phyloP scores from a whole-genome alignment of 768 basidiomycete genomes.

The Lentinula edodes region DNA sequence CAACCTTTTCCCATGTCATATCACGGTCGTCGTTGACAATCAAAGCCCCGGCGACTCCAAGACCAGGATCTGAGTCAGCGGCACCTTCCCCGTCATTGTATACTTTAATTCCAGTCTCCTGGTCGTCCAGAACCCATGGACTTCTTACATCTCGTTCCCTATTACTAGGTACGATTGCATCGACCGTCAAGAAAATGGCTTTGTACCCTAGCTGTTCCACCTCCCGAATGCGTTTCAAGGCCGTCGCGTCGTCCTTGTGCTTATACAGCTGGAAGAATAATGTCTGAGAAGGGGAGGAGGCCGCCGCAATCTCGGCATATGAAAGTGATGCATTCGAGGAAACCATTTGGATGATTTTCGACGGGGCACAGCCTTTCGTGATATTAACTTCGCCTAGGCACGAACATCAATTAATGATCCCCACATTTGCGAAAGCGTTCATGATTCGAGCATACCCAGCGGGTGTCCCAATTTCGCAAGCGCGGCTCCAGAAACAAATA shows the following conservation, averaged over 20 bases:
- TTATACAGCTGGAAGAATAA: slow-evolving; percentile 89
- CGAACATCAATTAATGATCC: not conserved
- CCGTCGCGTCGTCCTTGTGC: slow-evolving; percentile 59
- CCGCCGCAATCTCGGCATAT: slow-evolving; percentile 55
- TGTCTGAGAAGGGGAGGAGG: slow-evolving; percentile 50
- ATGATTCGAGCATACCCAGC: slow-evolving; percentile 15
- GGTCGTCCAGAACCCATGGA: slow-evolving; percentile 53
- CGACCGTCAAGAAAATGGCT: slow-evolving; percentile 89
- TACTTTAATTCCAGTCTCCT: slow-evolving; percentile 34
- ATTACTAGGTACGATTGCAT: slow-evolving; percentile 80
- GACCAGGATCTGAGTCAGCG: slow-evolving; percentile 26
- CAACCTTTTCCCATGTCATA: slow-evolving; percentile 68
- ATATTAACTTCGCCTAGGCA: slow-evolving; percentile 75
- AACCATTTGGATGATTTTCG: slow-evolving; percentile 80
- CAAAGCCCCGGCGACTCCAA: slow-evolving; percentile 67
- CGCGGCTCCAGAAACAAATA: slow-evolving; percentile 82
- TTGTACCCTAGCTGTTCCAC: slow-evolving; percentile 77
- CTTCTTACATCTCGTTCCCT: slow-evolving; percentile 69
- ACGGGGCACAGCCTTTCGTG: slow-evolving; percentile 60
- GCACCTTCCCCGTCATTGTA: slow-evolving; percentile 16
- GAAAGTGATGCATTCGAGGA: slow-evolving; percentile 76
- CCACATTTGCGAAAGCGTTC: not conserved
- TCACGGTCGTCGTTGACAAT: slow-evolving; percentile 63
- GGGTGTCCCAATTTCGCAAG: slow-evolving; percentile 85
- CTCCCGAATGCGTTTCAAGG: slow-evolving; percentile 65